A percentile compares a stretch with the other conserved stretches of the same genome.
phyloP scores from a whole-genome alignment of 2,329 filamentous ascomycete genomes.

The Furcasterigmium sp. region DNA sequence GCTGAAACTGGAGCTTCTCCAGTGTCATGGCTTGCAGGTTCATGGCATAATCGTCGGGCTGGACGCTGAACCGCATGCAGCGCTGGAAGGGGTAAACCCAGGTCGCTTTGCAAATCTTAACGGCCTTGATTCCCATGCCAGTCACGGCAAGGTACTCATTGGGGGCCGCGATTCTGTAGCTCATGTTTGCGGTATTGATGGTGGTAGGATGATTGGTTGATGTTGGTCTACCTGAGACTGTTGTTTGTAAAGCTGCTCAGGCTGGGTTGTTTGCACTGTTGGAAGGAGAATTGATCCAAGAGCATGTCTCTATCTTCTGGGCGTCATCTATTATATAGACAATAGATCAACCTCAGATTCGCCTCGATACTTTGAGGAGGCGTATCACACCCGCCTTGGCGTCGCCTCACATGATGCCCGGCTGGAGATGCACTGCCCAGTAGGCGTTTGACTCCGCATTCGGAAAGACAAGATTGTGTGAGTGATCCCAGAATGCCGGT shows the following conservation, averaged over 20 bases:
- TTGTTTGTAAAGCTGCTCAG: not conserved
- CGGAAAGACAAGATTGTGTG: no score
- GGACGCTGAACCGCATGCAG: constrained; percentile 56
- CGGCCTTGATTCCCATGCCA: constrained; percentile 67
- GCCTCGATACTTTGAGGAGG: no score
- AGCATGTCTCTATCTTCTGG: no score
- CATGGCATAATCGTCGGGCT: constrained; percentile 78
- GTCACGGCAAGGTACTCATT: constrained; percentile 87
- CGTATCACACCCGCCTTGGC: no score
- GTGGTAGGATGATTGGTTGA: constrained; percentile 13
- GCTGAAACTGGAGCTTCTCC: constrained; percentile 76
- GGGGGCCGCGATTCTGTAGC: constrained; percentile 65
- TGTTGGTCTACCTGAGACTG: not conserved
- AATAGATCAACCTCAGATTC: no score
- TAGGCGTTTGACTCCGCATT: no score
- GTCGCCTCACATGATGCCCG: no score
- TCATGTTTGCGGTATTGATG: constrained; percentile 37
- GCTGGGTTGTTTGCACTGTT: not conserved
- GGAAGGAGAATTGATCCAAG: not conserved
- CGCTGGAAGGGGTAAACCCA: constrained; percentile 69
- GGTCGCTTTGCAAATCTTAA: constrained; percentile 74
- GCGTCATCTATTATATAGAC: no score
- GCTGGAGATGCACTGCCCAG: no score
- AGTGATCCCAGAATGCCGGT: no score
- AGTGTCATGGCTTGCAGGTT: constrained; percentile 82